Evolutionary conservation across 768 basidiomycete species (phyloP).

Genomic region (Mycena galericulata): DNA sequence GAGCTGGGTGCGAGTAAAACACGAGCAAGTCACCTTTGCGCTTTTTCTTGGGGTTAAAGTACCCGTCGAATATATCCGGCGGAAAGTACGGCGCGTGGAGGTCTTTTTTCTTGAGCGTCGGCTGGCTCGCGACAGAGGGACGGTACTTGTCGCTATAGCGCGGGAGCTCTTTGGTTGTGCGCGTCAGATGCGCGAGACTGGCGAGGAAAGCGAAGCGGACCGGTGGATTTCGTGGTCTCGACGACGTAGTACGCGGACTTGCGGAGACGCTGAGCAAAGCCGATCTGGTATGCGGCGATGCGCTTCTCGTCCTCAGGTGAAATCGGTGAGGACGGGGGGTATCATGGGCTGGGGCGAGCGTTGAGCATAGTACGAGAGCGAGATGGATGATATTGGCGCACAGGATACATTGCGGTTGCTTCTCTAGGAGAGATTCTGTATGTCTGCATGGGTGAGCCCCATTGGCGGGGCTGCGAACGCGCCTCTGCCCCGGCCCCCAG

Average conservation of each 20-base stretch:
- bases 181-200: not conserved
- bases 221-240: slow-evolving; percentile 75
- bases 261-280: slow-evolving; percentile 72
- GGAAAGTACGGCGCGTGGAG: slow-evolving; percentile 86
- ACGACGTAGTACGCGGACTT: slow-evolving; percentile 82
- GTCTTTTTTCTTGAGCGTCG: slow-evolving; percentile 75
- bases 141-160: slow-evolving; percentile 90
- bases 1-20: not conserved
- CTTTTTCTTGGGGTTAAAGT: slow-evolving; percentile 82
- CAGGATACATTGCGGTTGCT: slow-evolving; percentile 84
- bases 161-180: slow-evolving; percentile 70
- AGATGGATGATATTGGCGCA: slow-evolving; percentile 55
- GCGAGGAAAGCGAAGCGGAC: slow-evolving; percentile 40
- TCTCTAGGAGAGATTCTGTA: slow-evolving; percentile 83
- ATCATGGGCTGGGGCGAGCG: slow-evolving; percentile 65
- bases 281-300: slow-evolving; percentile 75
- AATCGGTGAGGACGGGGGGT: slow-evolving; percentile 77
- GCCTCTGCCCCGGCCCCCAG: slow-evolving; percentile 58
- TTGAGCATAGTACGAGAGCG: slow-evolving; percentile 36
- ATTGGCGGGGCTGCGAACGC: slow-evolving; percentile 68
- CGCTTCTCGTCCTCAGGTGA: slow-evolving; percentile 73
- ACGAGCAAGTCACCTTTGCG: slow-evolving; percentile 57
- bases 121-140: slow-evolving; percentile 68
- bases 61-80: slow-evolving; percentile 76
- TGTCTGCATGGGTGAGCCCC: slow-evolving; percentile 85